Evolutionary conservation across 1,139 yeast genomes (phyloP).

Genomic region (Taphrina confusa): DNA sequence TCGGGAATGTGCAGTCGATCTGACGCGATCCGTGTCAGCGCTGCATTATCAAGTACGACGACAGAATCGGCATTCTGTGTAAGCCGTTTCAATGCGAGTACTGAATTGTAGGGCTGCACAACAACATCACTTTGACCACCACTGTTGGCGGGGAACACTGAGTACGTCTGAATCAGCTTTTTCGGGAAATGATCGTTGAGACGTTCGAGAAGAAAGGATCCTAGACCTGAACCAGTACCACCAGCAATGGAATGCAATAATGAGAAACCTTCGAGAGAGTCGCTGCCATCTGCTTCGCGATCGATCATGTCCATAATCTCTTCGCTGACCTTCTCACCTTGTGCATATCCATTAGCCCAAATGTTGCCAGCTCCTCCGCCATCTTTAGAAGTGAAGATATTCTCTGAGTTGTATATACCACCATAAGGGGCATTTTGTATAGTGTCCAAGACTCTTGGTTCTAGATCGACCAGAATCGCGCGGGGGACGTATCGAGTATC

Average conservation of each 20-base stretch:
- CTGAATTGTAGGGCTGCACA: slow-evolving; percentile 91
- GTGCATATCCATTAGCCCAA: slow-evolving; percentile 88
- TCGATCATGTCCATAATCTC: slow-evolving; percentile 79
- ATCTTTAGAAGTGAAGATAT: slow-evolving; percentile 71
- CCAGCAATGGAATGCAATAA: slow-evolving; percentile 96
- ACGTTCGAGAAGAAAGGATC: slow-evolving; percentile 75
- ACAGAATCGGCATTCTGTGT: slow-evolving; percentile 84
- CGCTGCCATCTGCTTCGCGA: slow-evolving; percentile 88
- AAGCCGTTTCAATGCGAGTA: slow-evolving; percentile 75
- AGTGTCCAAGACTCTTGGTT: slow-evolving; percentile 60
- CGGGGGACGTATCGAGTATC: slow-evolving; percentile 83
- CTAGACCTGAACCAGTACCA: slow-evolving; percentile 96
- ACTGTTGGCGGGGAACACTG: slow-evolving; percentile 73
- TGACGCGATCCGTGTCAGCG: slow-evolving; percentile 68
- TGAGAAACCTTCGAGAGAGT: slow-evolving; percentile 85
- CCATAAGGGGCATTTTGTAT: slow-evolving; percentile 57
- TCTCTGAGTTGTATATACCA: slow-evolving; percentile 80
- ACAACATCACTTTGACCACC: slow-evolving; percentile 87
- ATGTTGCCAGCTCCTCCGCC: slow-evolving; percentile 95
- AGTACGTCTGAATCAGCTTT: slow-evolving; percentile 79
- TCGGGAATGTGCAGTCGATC: slow-evolving; percentile 52
- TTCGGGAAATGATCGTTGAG: slow-evolving; percentile 80
- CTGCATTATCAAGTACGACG: slow-evolving; percentile 85
- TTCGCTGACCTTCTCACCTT: slow-evolving; percentile 70
- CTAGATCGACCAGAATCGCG: slow-evolving; percentile 79